Evolutionary conservation across 2,329 filamentous ascomycete species (phyloP), one percentile per base, ranked within the genome.

Genomic region (Penicillium hordei): DNA sequence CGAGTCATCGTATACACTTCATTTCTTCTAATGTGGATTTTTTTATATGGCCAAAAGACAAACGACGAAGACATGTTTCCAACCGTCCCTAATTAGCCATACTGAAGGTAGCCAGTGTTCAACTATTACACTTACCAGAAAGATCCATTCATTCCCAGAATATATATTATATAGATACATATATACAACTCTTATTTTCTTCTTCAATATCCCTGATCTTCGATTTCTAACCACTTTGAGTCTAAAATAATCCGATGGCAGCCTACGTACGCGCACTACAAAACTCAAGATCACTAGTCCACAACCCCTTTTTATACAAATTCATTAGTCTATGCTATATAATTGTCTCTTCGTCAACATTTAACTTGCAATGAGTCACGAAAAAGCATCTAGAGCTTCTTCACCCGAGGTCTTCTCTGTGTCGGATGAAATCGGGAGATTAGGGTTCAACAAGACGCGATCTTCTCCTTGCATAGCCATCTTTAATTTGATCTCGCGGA

Each of bases 381-480:
- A 15, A 17, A 33, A 23, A 12, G 10, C 13, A 33, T 38, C 36
- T 17, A 36, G 33, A 27, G 17, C 17, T 19, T 36, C 25, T 27
- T 48, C 27, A 4, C 43, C 43, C 31, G 53, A 51, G n/a, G 31
- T 25, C 12, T 52, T 45, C 36, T 13, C 50, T 10, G 4, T 39
- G 27, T 52, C 55, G 55, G 55, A 53, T 44, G 36, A 57, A 57
- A 53, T 46, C 55, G 55, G 55, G 42, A 15, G 27, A 43, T 53
- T 48, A 57, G 45, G 44, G 55, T 58, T 58, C 25, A 45, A 33
- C 8, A 31, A 29, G n/a, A 2, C 29, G 31, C 19, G n/a, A 36
- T 46, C 31, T 46, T 46, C 23, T 31, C 42, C 43, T 48, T n/a
- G 27, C 19, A 45, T 48, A 36, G 27, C 19, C 12, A 40, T 38